Percentiles rank a stretch among this genome's conserved stretches.
phyloP scores from a whole-genome alignment of 345 rosid species.

The Euphorbia lathyris region DNA sequence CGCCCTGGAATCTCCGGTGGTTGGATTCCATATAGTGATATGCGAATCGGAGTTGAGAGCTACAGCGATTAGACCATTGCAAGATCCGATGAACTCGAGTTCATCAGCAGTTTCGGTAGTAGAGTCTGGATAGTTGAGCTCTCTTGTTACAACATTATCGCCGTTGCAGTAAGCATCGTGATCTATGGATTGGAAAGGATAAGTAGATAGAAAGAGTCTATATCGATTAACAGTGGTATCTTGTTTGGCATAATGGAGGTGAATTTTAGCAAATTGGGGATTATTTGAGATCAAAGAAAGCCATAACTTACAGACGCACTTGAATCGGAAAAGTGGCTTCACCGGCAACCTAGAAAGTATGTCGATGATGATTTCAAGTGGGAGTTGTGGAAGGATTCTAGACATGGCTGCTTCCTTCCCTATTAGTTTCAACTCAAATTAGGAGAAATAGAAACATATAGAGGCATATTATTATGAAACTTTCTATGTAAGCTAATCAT shows the following conservation, averaged over 20 bases:
- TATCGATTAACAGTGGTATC: background rate
- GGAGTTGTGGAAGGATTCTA: constrained; percentile 3
- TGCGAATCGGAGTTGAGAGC: background rate
- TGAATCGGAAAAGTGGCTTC: background rate
- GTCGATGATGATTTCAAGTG: constrained; percentile 2
- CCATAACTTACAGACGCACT: background rate
- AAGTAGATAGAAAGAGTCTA: background rate
- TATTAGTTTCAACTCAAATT: background rate
- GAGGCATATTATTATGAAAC: no score
- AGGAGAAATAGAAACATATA: background rate
- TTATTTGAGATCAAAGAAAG: background rate
- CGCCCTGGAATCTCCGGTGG: constrained; percentile 4
- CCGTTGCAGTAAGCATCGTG: background rate
- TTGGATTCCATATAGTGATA: constrained; percentile 2
- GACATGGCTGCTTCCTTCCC: background rate
- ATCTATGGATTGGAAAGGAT: constrained; percentile 1
- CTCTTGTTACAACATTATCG: background rate
- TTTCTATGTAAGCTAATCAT: no score
- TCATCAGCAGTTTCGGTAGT: background rate
- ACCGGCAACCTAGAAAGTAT: constrained; percentile 6
- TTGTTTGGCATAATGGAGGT: background rate
- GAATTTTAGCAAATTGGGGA: background rate
- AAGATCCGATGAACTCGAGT: background rate
- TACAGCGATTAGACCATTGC: constrained; percentile 5
- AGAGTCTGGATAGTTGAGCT: background rate